These are phyloP conservation scores for Dipodascus albidus DNA, from an alignment of 805 yeast genomes.

Conservation along the genomic window DNA sequence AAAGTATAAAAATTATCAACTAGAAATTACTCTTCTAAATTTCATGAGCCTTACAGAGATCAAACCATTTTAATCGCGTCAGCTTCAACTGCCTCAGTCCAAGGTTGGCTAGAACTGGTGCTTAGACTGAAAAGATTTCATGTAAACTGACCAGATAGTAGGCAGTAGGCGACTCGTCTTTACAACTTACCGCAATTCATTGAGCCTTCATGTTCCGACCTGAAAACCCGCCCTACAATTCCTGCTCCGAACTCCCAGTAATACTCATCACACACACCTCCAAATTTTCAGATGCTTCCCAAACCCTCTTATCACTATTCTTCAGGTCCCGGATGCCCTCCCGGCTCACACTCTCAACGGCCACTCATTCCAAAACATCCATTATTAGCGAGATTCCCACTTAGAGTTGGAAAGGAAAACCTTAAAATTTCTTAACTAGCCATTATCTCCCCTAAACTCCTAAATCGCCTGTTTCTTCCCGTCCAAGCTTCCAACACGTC, in stretches of 20 bases:
- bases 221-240: too few species aligned
- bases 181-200: too few species aligned
- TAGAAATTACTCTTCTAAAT: not conserved
- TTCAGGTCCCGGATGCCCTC: too few species aligned
- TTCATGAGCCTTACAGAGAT: too few species aligned
- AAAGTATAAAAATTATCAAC: too few species aligned
- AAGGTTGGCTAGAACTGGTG: not conserved
- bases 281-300: not conserved
- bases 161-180: not conserved
- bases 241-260: not conserved
- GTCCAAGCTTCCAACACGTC: too few species aligned
- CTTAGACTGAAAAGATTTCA: not conserved
- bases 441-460: too few species aligned
- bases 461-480: too few species aligned
- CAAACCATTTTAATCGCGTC: not conserved
- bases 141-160: not conserved
- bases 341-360: too few species aligned
- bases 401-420: not conserved
- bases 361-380: not conserved
- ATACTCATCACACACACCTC: not conserved
- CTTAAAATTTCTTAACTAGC: not conserved
- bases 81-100: not conserved
- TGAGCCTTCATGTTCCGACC: too few species aligned
- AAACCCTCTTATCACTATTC: too few species aligned
- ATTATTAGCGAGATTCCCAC: not conserved